Evolutionary conservation across 129 eudicot species (phyloP), one percentile per base, ranked within the genome.

Genomic region (Pulicaria dysenterica): DNA sequence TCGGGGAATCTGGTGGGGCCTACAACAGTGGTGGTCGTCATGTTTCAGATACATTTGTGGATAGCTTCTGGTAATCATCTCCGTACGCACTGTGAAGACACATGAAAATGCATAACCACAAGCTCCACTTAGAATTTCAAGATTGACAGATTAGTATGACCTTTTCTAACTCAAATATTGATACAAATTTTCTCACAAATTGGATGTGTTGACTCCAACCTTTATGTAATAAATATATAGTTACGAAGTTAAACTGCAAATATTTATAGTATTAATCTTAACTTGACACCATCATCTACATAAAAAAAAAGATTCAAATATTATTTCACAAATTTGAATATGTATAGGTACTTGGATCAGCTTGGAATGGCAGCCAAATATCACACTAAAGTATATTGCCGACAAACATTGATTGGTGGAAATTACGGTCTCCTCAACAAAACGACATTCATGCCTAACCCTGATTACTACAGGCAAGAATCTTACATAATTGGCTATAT

Each of bases 1-100:
- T 95, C 10, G 96, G 99, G 46, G 99, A 95, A 77, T 83, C 99
- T 51, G 99, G 99, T 9, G 99, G 99, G 47, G 96, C 95, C 68
- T 95, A 58, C 78, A 95, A 95, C 85, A 95, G 87, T 56, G 99
- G 99, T 7, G 99, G 94, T 38, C 80, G 37, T 51, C 79, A 74
- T 70, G 87, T 91, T 59, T 95, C 99, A 16, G 82, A 95, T 75
- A 75, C 96, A 38, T 95, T 95, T 15, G 79, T 91, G 13, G 61
- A 95, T 78, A 85, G 99, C 85, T 95, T 95, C 77, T 95, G 99
- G 99, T 93, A 87, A 92, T 73, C 51, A 56, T 64, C 67, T 79
- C 71, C 65, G 36, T 40, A 51, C 58, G 54, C 79, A 64, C 54
- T 13, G n/a, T 64, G 11, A 38, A 67, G 58, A 34, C 8, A 44